Percentiles rank a stretch among this genome's conserved stretches.
phyloP scores from a whole-genome alignment of 495 filamentous ascomycete genomes.

The Sordaria brevicollis region DNA sequence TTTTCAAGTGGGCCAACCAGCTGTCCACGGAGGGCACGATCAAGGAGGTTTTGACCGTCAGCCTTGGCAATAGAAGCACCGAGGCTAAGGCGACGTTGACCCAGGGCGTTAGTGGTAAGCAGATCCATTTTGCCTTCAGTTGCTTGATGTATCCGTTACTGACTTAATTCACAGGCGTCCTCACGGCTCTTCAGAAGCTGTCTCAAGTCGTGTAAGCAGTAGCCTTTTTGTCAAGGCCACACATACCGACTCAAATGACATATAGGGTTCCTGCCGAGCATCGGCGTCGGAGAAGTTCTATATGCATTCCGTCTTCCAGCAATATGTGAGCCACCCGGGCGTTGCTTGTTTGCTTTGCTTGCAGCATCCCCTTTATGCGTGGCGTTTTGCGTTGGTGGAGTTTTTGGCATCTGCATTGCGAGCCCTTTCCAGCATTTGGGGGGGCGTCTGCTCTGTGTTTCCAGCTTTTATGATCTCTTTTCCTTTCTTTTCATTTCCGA shows the following conservation, averaged over 20 bases:
- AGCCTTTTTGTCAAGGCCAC: constrained; percentile 1
- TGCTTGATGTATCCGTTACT: neutral
- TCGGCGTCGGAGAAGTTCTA: constrained; percentile 2
- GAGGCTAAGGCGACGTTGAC: constrained; percentile 78
- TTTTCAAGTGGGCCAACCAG: constrained; percentile 87
- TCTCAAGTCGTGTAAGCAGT: constrained; percentile 15
- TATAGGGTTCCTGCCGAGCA: neutral
- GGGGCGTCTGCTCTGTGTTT: neutral
- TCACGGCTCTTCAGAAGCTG: constrained; percentile 36
- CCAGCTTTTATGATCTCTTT: neutral
- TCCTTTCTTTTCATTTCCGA: neutral
- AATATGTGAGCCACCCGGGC: neutral
- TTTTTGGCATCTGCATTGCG: neutral
- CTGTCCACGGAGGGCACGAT: constrained; percentile 44
- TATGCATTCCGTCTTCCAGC: neutral
- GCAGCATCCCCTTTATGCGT: neutral
- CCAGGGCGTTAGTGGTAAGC: constrained; percentile 78
- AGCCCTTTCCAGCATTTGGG: neutral
- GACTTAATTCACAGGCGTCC: constrained; percentile 24
- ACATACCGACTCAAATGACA: neutral
- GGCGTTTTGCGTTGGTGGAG: neutral
- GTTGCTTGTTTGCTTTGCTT: neutral
- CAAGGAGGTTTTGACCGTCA: constrained; percentile 65
- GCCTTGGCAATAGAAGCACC: constrained; percentile 73
- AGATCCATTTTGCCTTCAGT: constrained; percentile 1